Evolutionary conservation across 495 filamentous ascomycete species (phyloP), one percentile per base, ranked within the genome.

Genomic region (Pseudevernia furfuracea): DNA sequence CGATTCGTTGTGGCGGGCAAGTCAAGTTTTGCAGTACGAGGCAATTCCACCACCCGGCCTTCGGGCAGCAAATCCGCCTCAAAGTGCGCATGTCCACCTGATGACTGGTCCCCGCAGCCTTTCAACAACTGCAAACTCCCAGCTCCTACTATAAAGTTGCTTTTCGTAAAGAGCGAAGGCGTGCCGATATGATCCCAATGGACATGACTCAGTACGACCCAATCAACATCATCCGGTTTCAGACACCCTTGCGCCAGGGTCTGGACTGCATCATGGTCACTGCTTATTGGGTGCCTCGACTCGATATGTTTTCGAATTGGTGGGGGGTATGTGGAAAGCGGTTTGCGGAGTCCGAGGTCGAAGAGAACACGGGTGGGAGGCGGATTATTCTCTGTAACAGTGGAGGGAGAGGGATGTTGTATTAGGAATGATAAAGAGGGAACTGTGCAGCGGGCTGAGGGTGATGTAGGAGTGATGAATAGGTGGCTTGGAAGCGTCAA

Each of bases 181-280:
- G 58, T 59, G 41, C 58, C 58, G n/a, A 59, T 28, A 8, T 59
- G 58, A 30, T 59, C 58, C 15, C 28, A 59, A 9, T 59, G 58
- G 15, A 59, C 36, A 43, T 59, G 58, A 19, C 58, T 59, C 23
- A 59, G 19, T 8, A 59, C n/a, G 32, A 59, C 21, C 37, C 21
- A 37, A 30, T 59, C 58, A 21, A 59, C 37, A 43, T 59, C 36
- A 21, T 43, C 37, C 21, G 58, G 58, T 15, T 17, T 25, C 15
- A 59, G 28, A 0, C 37, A 19, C 19, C 36, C 58, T 15, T 17
- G n/a, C 19, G 12, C 11, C 15, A 60, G 38, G 15, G 23, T 43
- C 21, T n/a, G 32, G 12, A 43, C 23, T 30, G 46, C 39, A 17
- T 60, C 58, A 21, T 25, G 38, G 11, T 19, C 15, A 4, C 37